These are phyloP conservation scores for Funneliformis mosseae DNA, from an alignment of 192 early-diverging fungal genomes.

Conservation along the genomic window DNA sequence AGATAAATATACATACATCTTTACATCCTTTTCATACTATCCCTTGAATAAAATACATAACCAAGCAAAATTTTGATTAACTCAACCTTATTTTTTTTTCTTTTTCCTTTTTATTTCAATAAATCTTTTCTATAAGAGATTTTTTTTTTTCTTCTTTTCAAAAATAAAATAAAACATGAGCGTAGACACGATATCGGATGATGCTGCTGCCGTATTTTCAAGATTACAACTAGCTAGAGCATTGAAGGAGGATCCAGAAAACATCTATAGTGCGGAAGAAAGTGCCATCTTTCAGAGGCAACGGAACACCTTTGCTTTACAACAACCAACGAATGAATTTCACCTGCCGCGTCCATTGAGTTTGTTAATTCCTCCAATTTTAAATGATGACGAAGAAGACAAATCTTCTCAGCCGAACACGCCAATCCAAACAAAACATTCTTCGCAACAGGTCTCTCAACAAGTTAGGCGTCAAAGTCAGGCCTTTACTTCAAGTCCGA, in stretches of 20 bases:
- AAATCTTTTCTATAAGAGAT: too few relatives aligned
- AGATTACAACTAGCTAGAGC: conserved; percentile 20
- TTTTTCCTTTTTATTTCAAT: too few relatives aligned
- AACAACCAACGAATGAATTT: too few relatives aligned
- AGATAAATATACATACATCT: too few relatives aligned
- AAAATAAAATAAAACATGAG: conserved; percentile 10
- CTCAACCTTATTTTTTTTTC: too few relatives aligned
- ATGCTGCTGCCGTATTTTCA: conserved; percentile 14
- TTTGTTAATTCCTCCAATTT: conserved; percentile 6
- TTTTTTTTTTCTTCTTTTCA: not conserved
- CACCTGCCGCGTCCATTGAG: not conserved
- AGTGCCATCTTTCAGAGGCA: conserved; percentile 1
- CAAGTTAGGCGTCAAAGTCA: not conserved
- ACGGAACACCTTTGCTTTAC: not conserved
- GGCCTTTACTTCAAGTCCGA: not conserved
- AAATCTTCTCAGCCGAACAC: not conserved
- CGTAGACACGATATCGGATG: not conserved
- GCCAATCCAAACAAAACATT: not conserved
- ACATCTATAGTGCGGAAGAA: not conserved
- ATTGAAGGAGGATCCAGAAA: conserved; percentile 9
- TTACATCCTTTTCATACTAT: too few relatives aligned
- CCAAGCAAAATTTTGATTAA: too few relatives aligned
- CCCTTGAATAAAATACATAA: too few relatives aligned
- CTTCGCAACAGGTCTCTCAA: not conserved
- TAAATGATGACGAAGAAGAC: not conserved